Evolutionary conservation across 2,329 filamentous ascomycete species (phyloP), one percentile per base, ranked within the genome.

Genomic region (Apiospora aurea): DNA sequence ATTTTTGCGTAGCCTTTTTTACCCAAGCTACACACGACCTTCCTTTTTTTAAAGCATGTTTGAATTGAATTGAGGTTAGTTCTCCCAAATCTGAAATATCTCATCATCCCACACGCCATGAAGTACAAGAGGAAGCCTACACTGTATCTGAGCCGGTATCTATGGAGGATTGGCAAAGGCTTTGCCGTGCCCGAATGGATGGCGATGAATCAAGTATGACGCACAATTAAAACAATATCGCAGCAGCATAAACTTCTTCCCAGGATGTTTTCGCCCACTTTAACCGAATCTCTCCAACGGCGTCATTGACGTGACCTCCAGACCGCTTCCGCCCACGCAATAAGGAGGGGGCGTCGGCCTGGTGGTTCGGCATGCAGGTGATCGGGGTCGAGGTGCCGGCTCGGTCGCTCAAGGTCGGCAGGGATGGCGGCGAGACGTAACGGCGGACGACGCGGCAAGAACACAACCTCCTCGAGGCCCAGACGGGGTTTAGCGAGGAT

Each of bases 381-480:
- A 83, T 91, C 76, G 92, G 92, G 80, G 82, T 87, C 76, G 91
- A 90, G 78, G 83, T 88, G 72, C 84, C 85, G 18, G 85, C 92
- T 57, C 76, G 82, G 69, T 84, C 82, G 74, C 83, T 92, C 34
- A 89, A 92, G 75, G 89, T 92, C 72, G 89, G 87, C 72, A 89
- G 84, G n/a, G 87, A 92, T 76, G 85, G 87, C 13, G 90, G 90
- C 24, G 84, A 75, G 70, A 88, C 86, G 21, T 92, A 89, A 90
- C 79, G 86, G 79, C 69, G 78, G 24, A 91, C 90, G 0, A 83
- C 82, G 2, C 83, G 90, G 66, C 79, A 84, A 71, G 80, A 82
- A 43, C 89, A 89, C 79, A 89, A 92, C 84, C 92, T 86, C 82
- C 92, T 92, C 66, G 86, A 92, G 83, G 85, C 90, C 75, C 71